Evolutionary conservation across 2,329 filamentous ascomycete species (phyloP).

Genomic region (Tolypocladium tropicale): DNA sequence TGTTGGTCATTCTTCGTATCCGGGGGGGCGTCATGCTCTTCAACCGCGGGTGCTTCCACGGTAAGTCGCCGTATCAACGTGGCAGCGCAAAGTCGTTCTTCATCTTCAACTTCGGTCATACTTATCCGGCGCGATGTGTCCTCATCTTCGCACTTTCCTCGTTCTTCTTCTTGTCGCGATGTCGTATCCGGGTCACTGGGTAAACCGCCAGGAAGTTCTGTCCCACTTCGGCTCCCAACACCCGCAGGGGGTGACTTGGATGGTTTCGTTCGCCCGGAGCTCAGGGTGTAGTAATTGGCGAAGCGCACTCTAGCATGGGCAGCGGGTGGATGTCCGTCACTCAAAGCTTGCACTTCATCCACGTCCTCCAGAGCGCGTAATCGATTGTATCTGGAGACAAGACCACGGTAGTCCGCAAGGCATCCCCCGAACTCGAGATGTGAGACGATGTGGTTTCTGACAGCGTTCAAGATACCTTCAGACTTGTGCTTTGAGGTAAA

Average conservation of each 20-base stretch:
- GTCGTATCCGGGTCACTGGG: not conserved
- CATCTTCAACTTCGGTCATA: not conserved
- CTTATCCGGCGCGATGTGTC: not conserved
- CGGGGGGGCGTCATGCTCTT: not conserved
- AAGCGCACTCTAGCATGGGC: conserved; percentile 56
- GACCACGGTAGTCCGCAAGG: conserved; percentile 62
- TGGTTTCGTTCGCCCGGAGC: conserved; percentile 57
- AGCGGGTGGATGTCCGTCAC: conserved; percentile 6
- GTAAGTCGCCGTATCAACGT: not conserved
- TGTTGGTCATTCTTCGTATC: not conserved
- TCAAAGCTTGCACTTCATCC: conserved; percentile 36
- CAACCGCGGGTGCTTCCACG: not conserved
- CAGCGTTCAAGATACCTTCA: conserved; percentile 59
- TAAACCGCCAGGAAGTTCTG: not conserved
- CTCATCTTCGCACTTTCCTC: not conserved
- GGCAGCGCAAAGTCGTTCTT: not conserved
- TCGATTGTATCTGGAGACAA: conserved; percentile 59
- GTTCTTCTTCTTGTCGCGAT: not conserved
- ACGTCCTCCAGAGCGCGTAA: conserved; percentile 64
- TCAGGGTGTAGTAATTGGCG: conserved; percentile 85
- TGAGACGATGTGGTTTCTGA: conserved; percentile 63
- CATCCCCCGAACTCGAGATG: conserved; percentile 77
- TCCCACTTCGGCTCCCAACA: conserved; percentile 1
- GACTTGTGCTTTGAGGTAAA: conserved; percentile 72
- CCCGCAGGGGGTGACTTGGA: conserved; percentile 8